Evolutionary conservation across 192 early-diverging fungal genomes (phyloP), one percentile per base, ranked within the genome.

Genomic region (Martensiomyces pterosporus): DNA sequence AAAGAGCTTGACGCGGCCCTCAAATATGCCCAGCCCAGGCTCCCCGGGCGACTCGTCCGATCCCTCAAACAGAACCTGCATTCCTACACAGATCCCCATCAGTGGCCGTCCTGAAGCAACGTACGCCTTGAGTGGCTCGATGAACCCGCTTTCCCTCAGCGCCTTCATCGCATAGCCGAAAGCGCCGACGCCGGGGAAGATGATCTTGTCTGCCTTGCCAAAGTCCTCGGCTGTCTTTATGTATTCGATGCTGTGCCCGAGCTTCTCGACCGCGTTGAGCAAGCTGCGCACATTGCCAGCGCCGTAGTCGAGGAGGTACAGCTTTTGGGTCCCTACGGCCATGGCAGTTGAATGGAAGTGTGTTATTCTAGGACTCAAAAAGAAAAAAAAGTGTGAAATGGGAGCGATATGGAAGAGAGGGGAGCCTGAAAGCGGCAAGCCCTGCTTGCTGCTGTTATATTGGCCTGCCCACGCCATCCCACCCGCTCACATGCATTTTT

Each of bases 251-350:
- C 84, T 79, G 66, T 87, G 85, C 17, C 95, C 97, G n/a, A 97
- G 79, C 53, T 82, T 71, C 47, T 85, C 78, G 39, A 99, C 88
- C 1, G 95, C 95, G 49, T 99, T 99, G 43, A 94, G 79, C 44
- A 99, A 77, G 47, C 90, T 93, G 42, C 93, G 91, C 39, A 99
- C 94, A 68, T 99, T 99, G 22, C 97, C 97, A n/a, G 97, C 97
- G 18, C 97, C 97, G 77, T 99, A 99, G 80, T 99, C 97, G 33
- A 99, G 81, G 24, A 99, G 78, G 64, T 85, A 92, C 17, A 75
- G 60, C 43, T 58, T 63, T 34, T 67, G 57, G 9, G 49, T 52
- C 35, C 39, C 18, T 24, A 24, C 38, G 10, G 54, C 2, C 39
- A 55, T 54, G 3, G n/a, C n/a, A n/a, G n/a, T n/a, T n/a, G n/a